phyloP scores from a whole-genome alignment of 306 rosid species.

The Quercus bicolor region DNA sequence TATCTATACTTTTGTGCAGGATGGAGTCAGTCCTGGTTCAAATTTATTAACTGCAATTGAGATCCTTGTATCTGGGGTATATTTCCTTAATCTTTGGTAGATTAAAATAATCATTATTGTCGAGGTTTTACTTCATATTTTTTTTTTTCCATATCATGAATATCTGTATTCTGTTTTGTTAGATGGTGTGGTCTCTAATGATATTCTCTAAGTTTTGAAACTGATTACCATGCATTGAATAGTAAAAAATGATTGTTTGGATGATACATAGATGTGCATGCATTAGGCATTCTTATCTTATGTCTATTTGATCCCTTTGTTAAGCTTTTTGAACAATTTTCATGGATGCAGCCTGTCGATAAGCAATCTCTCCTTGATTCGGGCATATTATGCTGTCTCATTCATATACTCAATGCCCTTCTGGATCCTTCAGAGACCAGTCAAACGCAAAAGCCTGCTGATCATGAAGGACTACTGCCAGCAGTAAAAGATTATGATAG shows the following conservation, averaged over 20 bases:
- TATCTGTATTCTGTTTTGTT: slow-evolving; percentile 2
- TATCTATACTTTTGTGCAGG: slow-evolving; percentile 56
- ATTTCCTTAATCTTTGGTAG: slow-evolving; percentile 22
- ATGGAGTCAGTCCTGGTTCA: slow-evolving; percentile 80
- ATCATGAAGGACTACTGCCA: slow-evolving; percentile 37
- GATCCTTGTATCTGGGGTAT: slow-evolving; percentile 93
- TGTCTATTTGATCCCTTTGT: not conserved
- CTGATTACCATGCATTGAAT: not conserved
- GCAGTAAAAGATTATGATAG: slow-evolving; percentile 39
- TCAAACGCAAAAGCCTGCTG: slow-evolving; percentile 41
- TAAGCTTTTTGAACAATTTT: not conserved
- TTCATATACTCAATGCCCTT: slow-evolving; percentile 81
- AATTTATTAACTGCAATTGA: slow-evolving; percentile 87
- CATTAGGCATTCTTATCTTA: not conserved
- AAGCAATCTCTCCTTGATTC: slow-evolving; percentile 99
- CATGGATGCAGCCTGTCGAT: slow-evolving; percentile 76
- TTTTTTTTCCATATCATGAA: slow-evolving; percentile 1
- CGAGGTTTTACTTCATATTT: not conserved
- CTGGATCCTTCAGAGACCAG: slow-evolving; percentile 68
- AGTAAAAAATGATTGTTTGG: not conserved
- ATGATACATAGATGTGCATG: not conserved
- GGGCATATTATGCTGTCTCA: slow-evolving; percentile 98
- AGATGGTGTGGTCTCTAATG: not conserved
- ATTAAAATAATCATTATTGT: slow-evolving; percentile 17
- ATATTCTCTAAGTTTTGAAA: not conserved